A percentile compares a stretch with the other conserved stretches of the same genome.
phyloP scores from a whole-genome alignment of 768 basidiomycete genomes.

The Albatrellus ellisii region DNA sequence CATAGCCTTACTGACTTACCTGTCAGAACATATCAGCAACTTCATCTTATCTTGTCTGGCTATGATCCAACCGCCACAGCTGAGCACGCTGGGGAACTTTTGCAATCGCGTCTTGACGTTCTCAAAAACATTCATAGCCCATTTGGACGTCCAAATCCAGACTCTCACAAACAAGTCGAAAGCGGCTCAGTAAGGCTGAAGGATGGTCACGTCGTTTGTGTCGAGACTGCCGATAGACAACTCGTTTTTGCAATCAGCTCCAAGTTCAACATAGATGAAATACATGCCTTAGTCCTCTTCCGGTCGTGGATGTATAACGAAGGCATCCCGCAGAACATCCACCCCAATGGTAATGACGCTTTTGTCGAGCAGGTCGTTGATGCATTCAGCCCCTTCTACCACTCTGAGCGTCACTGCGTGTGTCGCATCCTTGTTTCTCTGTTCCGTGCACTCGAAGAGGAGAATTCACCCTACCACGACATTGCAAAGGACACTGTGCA shows the following conservation, averaged over 20 bases:
- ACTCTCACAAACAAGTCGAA: slow-evolving; percentile 54
- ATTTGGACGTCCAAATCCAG: slow-evolving; percentile 56
- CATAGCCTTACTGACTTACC: not conserved
- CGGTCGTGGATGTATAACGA: slow-evolving; percentile 72
- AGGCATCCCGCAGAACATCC: slow-evolving; percentile 22
- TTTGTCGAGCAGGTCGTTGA: slow-evolving; percentile 49
- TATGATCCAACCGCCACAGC: slow-evolving; percentile 42
- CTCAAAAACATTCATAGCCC: slow-evolving; percentile 46
- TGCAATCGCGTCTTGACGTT: slow-evolving; percentile 42
- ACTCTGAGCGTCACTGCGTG: slow-evolving; percentile 62
- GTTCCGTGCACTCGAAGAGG: slow-evolving; percentile 54
- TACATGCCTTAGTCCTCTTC: slow-evolving; percentile 62
- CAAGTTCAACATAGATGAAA: slow-evolving; percentile 65
- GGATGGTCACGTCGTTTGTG: slow-evolving; percentile 46
- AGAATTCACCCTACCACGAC: slow-evolving; percentile 37
- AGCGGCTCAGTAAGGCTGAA: slow-evolving; percentile 54
- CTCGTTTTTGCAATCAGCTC: slow-evolving; percentile 60
- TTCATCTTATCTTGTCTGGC: slow-evolving; percentile 47
- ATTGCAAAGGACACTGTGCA: slow-evolving; percentile 44
- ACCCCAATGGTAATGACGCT: slow-evolving; percentile 28
- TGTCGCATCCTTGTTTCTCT: slow-evolving; percentile 63
- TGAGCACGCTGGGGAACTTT: slow-evolving; percentile 45
- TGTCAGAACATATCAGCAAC: slow-evolving; percentile 47
- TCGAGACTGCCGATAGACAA: slow-evolving; percentile 61
- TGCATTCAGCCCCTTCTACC: slow-evolving; percentile 70